phyloP scores from a whole-genome alignment of 345 rosid genomes.

The Linum trigynum region DNA sequence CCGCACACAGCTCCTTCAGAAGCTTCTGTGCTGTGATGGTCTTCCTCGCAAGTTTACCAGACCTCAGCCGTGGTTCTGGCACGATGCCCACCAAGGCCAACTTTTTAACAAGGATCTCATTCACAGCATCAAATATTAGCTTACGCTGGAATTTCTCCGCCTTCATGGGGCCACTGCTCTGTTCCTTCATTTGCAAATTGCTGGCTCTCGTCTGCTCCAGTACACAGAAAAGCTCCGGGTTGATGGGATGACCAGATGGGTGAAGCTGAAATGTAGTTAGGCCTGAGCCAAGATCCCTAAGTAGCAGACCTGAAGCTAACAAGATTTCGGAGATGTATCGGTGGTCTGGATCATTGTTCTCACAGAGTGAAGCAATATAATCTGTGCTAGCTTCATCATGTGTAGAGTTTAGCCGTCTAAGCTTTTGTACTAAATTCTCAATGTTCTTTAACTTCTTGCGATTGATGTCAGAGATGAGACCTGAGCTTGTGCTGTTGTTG shows the following conservation, averaged over 20 bases:
- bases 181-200: constrained; percentile 37
- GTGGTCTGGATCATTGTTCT: constrained; percentile 73
- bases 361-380: constrained; percentile 89
- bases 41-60: constrained; percentile 43
- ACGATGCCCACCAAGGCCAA: constrained; percentile 33
- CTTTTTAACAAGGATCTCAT: constrained; percentile 67
- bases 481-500: constrained; percentile 24
- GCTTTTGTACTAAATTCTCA: constrained; percentile 86
- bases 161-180: constrained; percentile 23
- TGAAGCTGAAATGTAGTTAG: constrained; percentile 66
- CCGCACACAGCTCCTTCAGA: constrained; percentile 58
- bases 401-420: constrained; percentile 63
- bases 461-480: constrained; percentile 51
- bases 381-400: constrained; percentile 86
- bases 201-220: constrained; percentile 82
- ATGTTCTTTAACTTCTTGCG: constrained; percentile 77
- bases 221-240: constrained; percentile 79
- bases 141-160: constrained; percentile 57
- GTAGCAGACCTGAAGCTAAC: constrained; percentile 89
- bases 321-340: constrained; percentile 91
- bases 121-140: constrained; percentile 77
- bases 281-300: constrained; percentile 59
- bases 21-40: constrained; percentile 64
- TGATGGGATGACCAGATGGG: constrained; percentile 76
- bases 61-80: constrained; percentile 44